Conservation (phyloP, 495 filamentous ascomycete genomes). For the Aspergillus kassunensis region DNA sequence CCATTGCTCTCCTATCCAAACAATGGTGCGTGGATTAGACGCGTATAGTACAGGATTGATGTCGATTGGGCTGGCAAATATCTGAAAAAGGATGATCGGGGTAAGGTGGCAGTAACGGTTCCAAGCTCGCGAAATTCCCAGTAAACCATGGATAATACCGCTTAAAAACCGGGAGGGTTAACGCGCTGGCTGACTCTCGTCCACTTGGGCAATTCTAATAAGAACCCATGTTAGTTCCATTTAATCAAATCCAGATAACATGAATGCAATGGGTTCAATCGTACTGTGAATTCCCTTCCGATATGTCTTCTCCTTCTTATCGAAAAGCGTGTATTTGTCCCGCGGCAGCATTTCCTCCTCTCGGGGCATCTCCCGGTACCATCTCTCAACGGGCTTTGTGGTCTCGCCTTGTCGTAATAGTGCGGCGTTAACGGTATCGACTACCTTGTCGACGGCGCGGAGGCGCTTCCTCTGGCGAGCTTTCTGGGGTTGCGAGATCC, state of each 20-base stretch:
- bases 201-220: slow-evolving; percentile 86
- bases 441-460: slow-evolving; percentile 76
- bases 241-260: neutral
- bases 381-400: slow-evolving; percentile 71
- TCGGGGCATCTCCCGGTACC: slow-evolving; percentile 92
- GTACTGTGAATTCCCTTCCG: slow-evolving; percentile 94
- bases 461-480: slow-evolving; percentile 82
- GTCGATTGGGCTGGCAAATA: slow-evolving; percentile 6
- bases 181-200: slow-evolving; percentile 87
- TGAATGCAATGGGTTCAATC: no score
- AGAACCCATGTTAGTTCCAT: neutral
- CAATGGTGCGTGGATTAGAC: slow-evolving; percentile 3
- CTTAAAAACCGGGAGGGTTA: slow-evolving; percentile 90
- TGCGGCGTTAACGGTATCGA: slow-evolving; percentile 71
- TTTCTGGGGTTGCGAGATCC: slow-evolving; percentile 87
- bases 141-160: neutral
- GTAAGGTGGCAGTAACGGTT: slow-evolving; percentile 10
- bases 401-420: slow-evolving; percentile 65
- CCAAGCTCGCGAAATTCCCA: neutral
- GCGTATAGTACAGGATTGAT: slow-evolving; percentile 35
- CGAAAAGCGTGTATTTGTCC: slow-evolving; percentile 98
- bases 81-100: neutral
- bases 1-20: neutral
- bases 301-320: slow-evolving; percentile 91
- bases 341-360: slow-evolving; percentile 94